Conservation (phyloP, 192 early-diverging fungal species). For the Paraglomus occultum region DNA sequence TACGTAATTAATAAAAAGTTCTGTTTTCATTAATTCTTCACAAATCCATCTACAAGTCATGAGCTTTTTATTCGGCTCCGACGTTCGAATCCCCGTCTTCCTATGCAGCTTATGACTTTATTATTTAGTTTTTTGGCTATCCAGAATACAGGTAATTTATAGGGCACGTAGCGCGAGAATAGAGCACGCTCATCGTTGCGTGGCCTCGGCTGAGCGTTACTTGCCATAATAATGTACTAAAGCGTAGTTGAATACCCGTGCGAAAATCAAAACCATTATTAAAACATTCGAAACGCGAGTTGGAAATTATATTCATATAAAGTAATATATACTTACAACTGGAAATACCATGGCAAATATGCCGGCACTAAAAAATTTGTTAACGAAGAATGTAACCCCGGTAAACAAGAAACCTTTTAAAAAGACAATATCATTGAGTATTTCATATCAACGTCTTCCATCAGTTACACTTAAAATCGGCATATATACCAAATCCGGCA, state of each 20-base stretch:
- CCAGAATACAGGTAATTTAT: slow-evolving; percentile 40
- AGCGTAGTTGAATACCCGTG: background rate
- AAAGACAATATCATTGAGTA: background rate
- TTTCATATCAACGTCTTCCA: background rate
- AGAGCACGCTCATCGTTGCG: slow-evolving; percentile 2
- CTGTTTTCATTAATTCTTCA: no score
- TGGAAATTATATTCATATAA: background rate
- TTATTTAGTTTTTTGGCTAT: slow-evolving; percentile 35
- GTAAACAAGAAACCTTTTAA: slow-evolving; percentile 44
- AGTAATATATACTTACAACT: slow-evolving; percentile 37
- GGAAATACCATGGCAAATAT: slow-evolving; percentile 53
- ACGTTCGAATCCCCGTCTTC: no score
- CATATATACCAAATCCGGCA: slow-evolving; percentile 55
- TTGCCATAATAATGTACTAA: slow-evolving; percentile 59
- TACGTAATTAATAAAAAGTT: no score
- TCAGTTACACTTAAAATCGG: background rate
- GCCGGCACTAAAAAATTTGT: slow-evolving; percentile 43
- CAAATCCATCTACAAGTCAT: no score
- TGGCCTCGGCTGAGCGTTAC: slow-evolving; percentile 44
- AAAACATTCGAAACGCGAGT: background rate
- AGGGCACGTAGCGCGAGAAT: slow-evolving; percentile 30
- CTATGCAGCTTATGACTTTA: slow-evolving; percentile 11
- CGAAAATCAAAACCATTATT: background rate
- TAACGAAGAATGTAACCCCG: slow-evolving; percentile 47
- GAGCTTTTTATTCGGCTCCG: no score